Evolutionary conservation across 768 basidiomycete species (phyloP).

Genomic region (Clavulina sp.): DNA sequence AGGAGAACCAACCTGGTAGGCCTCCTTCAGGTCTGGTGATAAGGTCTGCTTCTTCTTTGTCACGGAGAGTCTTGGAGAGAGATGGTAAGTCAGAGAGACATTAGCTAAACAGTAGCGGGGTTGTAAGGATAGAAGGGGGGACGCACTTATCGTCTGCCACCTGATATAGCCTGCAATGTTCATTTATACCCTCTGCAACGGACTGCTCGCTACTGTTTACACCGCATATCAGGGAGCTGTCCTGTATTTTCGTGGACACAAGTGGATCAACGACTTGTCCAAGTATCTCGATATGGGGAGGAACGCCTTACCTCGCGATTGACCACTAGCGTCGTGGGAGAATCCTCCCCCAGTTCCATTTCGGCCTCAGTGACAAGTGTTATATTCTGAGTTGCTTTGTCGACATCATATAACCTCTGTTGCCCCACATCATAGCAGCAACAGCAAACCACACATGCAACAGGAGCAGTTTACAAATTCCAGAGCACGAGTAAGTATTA

Average conservation of each 20-base stretch:
- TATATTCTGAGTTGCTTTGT: constrained; percentile 29
- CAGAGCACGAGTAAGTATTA: background rate
- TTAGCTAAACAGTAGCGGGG: background rate
- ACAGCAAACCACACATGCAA: background rate
- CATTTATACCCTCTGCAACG: constrained; percentile 49
- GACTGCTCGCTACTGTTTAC: constrained; percentile 61
- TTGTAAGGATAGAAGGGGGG: background rate
- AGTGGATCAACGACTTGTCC: no score
- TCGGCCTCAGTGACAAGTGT: constrained; percentile 49
- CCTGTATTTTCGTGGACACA: constrained; percentile 12
- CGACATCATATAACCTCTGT: constrained; percentile 54
- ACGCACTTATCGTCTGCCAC: constrained; percentile 39
- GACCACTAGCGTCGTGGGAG: constrained; percentile 88
- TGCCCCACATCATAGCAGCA: no score
- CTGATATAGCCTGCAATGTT: constrained; percentile 65
- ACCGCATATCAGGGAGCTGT: constrained; percentile 52
- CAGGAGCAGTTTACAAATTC: background rate
- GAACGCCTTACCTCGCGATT: constrained; percentile 33
- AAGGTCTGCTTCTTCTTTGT: constrained; percentile 45
- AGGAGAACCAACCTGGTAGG: constrained; percentile 62
- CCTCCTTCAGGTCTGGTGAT: constrained; percentile 39
- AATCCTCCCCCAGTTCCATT: constrained; percentile 69
- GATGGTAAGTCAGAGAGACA: background rate
- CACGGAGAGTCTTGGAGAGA: constrained; percentile 31
- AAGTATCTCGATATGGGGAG: background rate